phyloP scores from a whole-genome alignment of 176 grass and related monocot species.

The Chrysopogon serrulatus region DNA sequence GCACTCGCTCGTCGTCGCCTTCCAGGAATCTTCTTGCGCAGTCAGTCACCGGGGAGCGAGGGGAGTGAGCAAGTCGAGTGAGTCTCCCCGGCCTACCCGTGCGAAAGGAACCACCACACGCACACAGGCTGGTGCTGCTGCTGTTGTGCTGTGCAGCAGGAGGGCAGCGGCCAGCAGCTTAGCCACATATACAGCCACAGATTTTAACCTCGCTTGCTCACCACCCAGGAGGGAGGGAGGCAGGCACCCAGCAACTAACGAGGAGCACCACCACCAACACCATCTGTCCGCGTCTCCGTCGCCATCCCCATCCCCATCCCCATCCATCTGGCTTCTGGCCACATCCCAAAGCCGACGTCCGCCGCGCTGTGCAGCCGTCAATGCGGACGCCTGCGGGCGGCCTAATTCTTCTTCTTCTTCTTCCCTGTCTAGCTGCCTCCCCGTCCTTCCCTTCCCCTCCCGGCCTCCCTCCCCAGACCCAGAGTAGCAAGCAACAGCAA shows the following conservation, averaged over 20 bases:
- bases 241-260: neutral
- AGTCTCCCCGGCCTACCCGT: neutral
- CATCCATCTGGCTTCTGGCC: neutral
- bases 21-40: conserved; percentile 41
- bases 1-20: neutral
- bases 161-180: neutral
- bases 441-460: neutral
- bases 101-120: conserved; percentile 5
- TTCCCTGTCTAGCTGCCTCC: neutral
- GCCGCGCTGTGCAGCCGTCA: conserved; percentile 17
- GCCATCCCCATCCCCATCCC: conserved; percentile 25
- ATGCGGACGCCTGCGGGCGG: neutral
- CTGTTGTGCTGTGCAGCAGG: neutral
- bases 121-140: neutral
- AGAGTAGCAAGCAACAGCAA: conserved; percentile 16
- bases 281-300: conserved; percentile 11
- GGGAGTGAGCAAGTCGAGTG: no score
- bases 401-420: neutral
- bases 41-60: no score
- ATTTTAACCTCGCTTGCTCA: conserved; percentile 2
- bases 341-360: conserved; percentile 13
- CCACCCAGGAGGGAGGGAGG: neutral
- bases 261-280: neutral
- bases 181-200: conserved; percentile 4
- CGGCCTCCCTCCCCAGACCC: neutral